Evolutionary conservation across 371 early-diverging fungal species (phyloP).

Genomic region (Mortierella sp.): DNA sequence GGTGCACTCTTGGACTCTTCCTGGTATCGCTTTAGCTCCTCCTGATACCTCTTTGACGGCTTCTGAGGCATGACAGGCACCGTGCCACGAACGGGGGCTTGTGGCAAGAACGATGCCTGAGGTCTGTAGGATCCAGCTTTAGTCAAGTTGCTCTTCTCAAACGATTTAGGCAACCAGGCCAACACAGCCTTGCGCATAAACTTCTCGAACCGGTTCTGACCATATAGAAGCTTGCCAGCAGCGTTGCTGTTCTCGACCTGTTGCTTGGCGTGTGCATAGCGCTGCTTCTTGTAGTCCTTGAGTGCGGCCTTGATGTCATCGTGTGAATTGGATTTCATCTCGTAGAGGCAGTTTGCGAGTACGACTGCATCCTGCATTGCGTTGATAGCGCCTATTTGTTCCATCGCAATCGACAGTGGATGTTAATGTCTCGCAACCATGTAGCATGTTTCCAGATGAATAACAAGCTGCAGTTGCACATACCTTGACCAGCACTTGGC

Average conservation of each 20-base stretch:
- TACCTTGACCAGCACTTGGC: conserved; percentile 39
- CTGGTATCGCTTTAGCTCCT: conserved; percentile 11
- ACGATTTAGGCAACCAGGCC: conserved; percentile 31
- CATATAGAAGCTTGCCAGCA: conserved; percentile 22
- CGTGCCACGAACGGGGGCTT: conserved; percentile 9
- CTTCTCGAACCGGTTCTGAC: conserved; percentile 24
- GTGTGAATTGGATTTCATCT: conserved; percentile 14
- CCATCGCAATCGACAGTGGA: background rate
- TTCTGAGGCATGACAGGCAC: conserved; percentile 22
- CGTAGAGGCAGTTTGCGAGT: conserved; percentile 43
- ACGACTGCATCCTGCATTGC: conserved; percentile 47
- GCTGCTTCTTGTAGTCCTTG: conserved; percentile 25
- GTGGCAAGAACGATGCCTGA: conserved; percentile 30
- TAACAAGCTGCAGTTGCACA: background rate
- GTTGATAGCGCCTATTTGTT: conserved; percentile 28
- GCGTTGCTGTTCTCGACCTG: conserved; percentile 22
- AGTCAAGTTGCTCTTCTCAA: conserved; percentile 20
- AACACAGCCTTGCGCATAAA: conserved; percentile 27
- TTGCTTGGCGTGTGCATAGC: conserved; percentile 26
- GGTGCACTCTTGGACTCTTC: background rate
- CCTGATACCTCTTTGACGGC: conserved; percentile 24
- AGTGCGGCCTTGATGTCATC: conserved; percentile 21
- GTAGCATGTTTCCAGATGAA: background rate
- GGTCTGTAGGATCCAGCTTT: conserved; percentile 29
- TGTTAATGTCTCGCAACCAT: background rate